Conservation (phyloP, 768 basidiomycete species). For the Russula virescens region DNA sequence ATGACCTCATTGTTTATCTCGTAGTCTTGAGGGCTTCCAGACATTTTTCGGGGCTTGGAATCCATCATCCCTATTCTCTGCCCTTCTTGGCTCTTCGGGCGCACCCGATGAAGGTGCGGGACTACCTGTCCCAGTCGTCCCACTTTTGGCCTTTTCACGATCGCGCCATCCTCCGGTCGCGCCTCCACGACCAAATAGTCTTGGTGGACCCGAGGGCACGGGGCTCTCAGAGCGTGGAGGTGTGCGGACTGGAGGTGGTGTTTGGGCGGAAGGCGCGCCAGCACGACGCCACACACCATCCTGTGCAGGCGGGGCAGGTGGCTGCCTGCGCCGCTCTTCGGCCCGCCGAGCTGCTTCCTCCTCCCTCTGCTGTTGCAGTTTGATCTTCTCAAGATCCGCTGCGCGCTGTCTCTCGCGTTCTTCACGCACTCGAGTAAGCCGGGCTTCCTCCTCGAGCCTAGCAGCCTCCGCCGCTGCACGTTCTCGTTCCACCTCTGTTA, state of each 20-base stretch:
- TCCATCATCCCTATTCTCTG: conserved; percentile 53
- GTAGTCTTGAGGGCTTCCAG: conserved; percentile 30
- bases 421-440: conserved; percentile 43
- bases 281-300: conserved; percentile 28
- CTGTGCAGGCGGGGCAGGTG: conserved; percentile 29
- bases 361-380: conserved; percentile 57
- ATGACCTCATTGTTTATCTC: conserved; percentile 12
- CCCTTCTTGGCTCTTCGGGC: conserved; percentile 32
- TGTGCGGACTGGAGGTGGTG: conserved; percentile 27
- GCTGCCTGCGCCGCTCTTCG: conserved; percentile 33
- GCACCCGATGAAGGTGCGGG: conserved; percentile 25
- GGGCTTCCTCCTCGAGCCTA: conserved; percentile 61
- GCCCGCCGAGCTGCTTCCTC: conserved; percentile 45
- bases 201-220: conserved; percentile 31
- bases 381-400: conserved; percentile 48
- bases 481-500: conserved; percentile 29
- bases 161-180: conserved; percentile 53
- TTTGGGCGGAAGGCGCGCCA: not conserved
- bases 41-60: conserved; percentile 57
- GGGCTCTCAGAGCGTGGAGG: conserved; percentile 55
- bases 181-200: conserved; percentile 22
- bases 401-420: conserved; percentile 48
- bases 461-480: conserved; percentile 32
- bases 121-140: conserved; percentile 34
- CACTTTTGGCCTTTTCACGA: conserved; percentile 43